Evolutionary conservation across 208 protist species (phyloP).

Genomic region (Vickermania spadyakhi): DNA sequence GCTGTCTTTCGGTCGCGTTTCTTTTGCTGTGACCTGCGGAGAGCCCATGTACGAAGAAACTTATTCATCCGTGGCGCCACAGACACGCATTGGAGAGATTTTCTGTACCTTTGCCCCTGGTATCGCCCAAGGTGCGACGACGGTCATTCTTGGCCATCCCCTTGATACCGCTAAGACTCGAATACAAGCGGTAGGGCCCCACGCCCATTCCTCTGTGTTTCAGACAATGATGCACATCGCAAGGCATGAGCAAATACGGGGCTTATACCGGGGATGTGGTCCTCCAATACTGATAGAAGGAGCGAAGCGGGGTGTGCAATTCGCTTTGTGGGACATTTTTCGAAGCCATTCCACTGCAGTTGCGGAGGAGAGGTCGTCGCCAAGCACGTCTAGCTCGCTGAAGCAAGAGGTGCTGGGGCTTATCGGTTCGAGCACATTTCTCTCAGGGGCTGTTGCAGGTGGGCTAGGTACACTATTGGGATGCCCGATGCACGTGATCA

Average conservation of each 20-base stretch:
- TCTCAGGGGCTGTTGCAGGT: conserved; percentile 63
- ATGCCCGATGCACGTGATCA: conserved; percentile 85
- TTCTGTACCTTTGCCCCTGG: conserved; percentile 52
- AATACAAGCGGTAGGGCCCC: conserved; percentile 66
- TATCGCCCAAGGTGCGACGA: conserved; percentile 62
- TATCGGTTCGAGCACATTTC: conserved; percentile 41
- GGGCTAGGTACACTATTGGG: conserved; percentile 76
- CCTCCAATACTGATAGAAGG: conserved; percentile 77
- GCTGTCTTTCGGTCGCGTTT: too few relatives aligned
- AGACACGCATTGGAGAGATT: conserved; percentile 11
- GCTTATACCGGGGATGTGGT: conserved; percentile 66
- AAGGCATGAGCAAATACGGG: conserved; percentile 43
- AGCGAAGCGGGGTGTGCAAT: conserved; percentile 79
- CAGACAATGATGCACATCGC: conserved; percentile 54
- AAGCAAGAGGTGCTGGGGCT: conserved; percentile 5
- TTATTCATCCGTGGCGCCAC: neutral
- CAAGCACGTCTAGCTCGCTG: neutral
- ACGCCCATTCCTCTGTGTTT: conserved; percentile 23
- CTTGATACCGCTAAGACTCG: conserved; percentile 86
- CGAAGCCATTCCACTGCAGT: conserved; percentile 5
- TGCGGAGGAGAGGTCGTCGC: neutral
- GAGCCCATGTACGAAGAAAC: too few relatives aligned
- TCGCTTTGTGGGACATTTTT: conserved; percentile 72
- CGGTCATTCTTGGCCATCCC: conserved; percentile 68
- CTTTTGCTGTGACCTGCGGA: too few relatives aligned